Base-by-base conservation (phyloP, 2,329 filamentous ascomycete species). In the Dactylonectria estremocensis region DNA sequence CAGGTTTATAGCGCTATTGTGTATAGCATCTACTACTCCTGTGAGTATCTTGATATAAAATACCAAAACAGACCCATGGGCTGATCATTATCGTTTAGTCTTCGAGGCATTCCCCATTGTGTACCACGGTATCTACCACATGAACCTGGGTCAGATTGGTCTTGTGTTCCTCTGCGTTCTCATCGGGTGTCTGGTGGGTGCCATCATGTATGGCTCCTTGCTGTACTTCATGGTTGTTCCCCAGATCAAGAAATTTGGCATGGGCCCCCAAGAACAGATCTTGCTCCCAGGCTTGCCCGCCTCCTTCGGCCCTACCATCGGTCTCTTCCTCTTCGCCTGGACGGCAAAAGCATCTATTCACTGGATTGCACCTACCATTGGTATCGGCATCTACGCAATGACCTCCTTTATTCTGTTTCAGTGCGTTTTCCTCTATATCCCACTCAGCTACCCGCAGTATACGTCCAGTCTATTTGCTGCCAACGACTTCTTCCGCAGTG, bases 31-130 rank as follows among this genome's bases (percentile, higher is more conserved):
- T 89, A 89, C 81, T 89, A 89, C 74, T 85, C 83, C 50, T 92
- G 24, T 28, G 24, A 28, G 24, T 28, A 28, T 28, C 24, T 28
- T 28, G 24, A 28, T 28, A 28, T 28, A 28, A 28, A 28, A 28
- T 28, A 28, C 24, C 24, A 28, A 28, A 28, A 28, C 24, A 28
- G 24, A 28, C 24, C 24, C 24, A 28, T 28, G 24, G 4, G 24
- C 24, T 28, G 24, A 28, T 28, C 24, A 28, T 28, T 28, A 28
- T 28, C 24, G 24, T 28, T 28, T 28, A 28, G 24, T 82, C 76
- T 92, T 92, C 75, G 90, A 92, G 72, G 87, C 87, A 13, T 92
- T 92, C 77, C 89, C 90, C 3, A 80, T 91, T n/a, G 89, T 92
- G 55, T 92, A 90, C 76, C 83, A 84, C 2, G 83, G 83, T 33